Evolutionary conservation across 768 basidiomycete species (phyloP), one percentile per base, ranked within the genome.

Genomic region (Mycena indigotica): DNA sequence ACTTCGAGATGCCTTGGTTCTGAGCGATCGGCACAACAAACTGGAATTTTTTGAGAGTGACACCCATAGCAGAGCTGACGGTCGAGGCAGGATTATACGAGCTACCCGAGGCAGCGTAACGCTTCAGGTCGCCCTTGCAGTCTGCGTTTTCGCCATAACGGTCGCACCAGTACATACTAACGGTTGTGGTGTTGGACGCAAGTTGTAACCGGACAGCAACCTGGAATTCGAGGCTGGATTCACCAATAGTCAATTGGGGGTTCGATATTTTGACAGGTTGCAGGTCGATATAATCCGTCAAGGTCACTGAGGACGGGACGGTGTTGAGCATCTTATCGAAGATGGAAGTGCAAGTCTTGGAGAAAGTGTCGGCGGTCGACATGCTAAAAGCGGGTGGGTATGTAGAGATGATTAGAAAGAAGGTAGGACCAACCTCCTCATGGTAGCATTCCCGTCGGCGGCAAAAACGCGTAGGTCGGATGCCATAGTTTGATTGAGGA

Each of bases 381-480:
- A 62, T 55, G 54, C 55, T 58, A 23, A 24, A 30, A 2, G 10
- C 5, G 32, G 3, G 19, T 29, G 30, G 77, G 50, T 21, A 74
- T 74, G 55, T 1, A 40, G 45, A 21, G 44, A 56, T 46, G 29
- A 5, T 8, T 15, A n/a, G 55, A 44, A 59, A 2, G 32, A 45
- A 56, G 39, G 35, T 12, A n/a, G 28, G 64, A 15, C 53, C n/a
- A n/a, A 74, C 78, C 70, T 69, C 26, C 67, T 64, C 75, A 81
- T 77, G 8, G 78, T 80, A 10, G 55, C 67, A 61, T 78, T 78
- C 4, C 63, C 64, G 55, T 81, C 79, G 24, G 66, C 67, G 19
- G 66, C 68, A 55, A 79, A 80, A 5, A 80, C 67, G 10, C 73
- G 72, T 15, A 71, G 48, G 61, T 81, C 79, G 15, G 79, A 79